These are phyloP conservation scores for Echinochloa phyllopogon DNA, from an alignment of 176 grass and related monocot genomes.

Conservation along the genomic window DNA sequence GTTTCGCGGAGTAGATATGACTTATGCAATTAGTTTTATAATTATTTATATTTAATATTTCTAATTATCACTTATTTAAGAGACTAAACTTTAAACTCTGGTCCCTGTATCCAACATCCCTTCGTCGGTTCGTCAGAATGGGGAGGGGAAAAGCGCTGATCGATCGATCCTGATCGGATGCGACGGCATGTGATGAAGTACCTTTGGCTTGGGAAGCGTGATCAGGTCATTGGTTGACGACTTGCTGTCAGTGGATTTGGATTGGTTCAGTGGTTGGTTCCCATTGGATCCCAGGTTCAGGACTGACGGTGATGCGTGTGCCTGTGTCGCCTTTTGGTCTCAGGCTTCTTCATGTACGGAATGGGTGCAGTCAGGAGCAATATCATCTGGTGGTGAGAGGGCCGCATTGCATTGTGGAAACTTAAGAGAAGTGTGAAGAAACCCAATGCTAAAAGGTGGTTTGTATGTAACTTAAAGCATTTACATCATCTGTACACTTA, in stretches of 20 bases:
- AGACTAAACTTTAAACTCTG: too few relatives aligned
- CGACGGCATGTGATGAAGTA: background rate
- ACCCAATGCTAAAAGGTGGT: background rate
- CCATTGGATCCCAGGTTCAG: background rate
- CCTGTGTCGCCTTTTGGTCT: background rate
- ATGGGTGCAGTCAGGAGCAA: background rate
- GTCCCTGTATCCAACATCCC: too few relatives aligned
- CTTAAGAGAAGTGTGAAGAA: background rate
- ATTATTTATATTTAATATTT: too few relatives aligned
- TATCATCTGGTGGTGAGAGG: background rate
- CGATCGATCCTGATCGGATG: background rate
- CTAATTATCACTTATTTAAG: too few relatives aligned
- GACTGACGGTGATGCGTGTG: background rate
- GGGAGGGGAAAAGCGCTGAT: background rate
- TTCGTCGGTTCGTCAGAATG: background rate
- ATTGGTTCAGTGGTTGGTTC: background rate
- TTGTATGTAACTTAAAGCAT: background rate
- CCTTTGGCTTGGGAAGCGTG: background rate
- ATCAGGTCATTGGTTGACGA: background rate
- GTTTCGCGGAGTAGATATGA: too few relatives aligned
- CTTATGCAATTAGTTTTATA: too few relatives aligned
- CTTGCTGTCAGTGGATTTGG: background rate
- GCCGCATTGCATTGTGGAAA: too few relatives aligned
- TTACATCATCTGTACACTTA: slow-evolving; percentile 5
- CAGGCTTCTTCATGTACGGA: background rate